Evolutionary conservation across 2,329 filamentous ascomycete genomes (phyloP).

Genomic region (Torrubiella hemipterigena): DNA sequence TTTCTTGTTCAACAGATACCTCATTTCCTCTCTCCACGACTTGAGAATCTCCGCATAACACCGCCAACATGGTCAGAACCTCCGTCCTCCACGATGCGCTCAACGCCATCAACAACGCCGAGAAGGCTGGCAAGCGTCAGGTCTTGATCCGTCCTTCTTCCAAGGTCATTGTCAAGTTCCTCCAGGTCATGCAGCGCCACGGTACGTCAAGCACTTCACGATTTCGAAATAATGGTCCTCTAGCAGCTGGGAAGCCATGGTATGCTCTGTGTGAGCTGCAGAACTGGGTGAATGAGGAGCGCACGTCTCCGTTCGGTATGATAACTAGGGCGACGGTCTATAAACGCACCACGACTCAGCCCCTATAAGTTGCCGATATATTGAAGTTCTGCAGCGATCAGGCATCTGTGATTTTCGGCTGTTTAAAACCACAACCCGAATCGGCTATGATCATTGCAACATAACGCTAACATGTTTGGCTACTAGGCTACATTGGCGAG

Average conservation of each 20-base stretch:
- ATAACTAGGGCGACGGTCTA: conserved; percentile 99
- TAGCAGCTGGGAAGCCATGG: too few relatives aligned
- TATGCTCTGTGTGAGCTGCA: too few relatives aligned
- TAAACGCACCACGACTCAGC: conserved; percentile 67
- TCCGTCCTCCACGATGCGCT: conserved; percentile 99
- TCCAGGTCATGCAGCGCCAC: conserved; percentile 98
- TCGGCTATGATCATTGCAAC: conserved; percentile 96
- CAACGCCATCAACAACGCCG: conserved; percentile 99
- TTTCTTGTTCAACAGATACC: conserved; percentile 42
- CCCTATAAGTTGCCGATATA: conserved; percentile 99
- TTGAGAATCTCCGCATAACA: conserved; percentile 64
- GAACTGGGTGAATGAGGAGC: too few relatives aligned
- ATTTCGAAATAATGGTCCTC: too few relatives aligned
- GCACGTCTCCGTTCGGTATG: conserved; percentile 88
- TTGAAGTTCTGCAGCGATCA: conserved; percentile 31
- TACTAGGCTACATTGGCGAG: conserved; percentile 90
- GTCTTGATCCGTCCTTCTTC: conserved; percentile 95
- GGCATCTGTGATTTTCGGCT: conserved; percentile 6
- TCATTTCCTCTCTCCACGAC: conserved; percentile 47
- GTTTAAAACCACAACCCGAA: too few relatives aligned
- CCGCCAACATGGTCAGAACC: conserved; percentile 95
- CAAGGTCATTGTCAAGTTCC: conserved; percentile 99
- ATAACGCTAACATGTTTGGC: conserved; percentile 45
- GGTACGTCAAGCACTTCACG: conserved; percentile 51
- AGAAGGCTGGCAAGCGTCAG: conserved; percentile 99